These are phyloP conservation scores for Pseudoneurospora amorphoporcata DNA, from an alignment of 495 filamentous ascomycete species.

Conservation along the genomic window DNA sequence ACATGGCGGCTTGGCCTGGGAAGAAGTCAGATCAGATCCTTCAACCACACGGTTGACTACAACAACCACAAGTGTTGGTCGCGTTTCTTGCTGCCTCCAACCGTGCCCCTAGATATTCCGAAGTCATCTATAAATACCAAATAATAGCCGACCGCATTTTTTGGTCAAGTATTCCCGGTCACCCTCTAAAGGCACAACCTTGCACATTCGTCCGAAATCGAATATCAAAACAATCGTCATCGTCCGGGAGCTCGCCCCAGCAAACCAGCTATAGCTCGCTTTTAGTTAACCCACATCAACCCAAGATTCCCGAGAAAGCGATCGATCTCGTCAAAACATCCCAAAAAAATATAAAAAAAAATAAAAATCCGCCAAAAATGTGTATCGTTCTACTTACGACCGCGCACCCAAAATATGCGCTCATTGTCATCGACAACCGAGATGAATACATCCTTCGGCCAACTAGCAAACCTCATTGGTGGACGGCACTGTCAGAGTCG, in stretches of 20 bases:
- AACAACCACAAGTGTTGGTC: not conserved
- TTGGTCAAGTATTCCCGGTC: not conserved
- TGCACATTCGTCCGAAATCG: not conserved
- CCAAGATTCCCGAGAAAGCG: not conserved
- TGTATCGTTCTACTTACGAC: constrained; percentile 90
- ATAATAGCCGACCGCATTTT: not conserved
- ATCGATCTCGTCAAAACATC: not conserved
- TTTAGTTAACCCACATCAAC: not conserved
- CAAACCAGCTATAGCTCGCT: not conserved
- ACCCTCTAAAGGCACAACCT: not conserved
- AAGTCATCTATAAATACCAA: not conserved
- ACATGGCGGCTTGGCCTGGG: not conserved
- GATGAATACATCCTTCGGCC: constrained; percentile 93
- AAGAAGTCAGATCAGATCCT: not conserved
- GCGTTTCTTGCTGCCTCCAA: not conserved
- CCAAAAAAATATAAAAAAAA: not conserved
- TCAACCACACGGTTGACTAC: not conserved
- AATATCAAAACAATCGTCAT: not conserved
- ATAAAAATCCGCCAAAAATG: constrained; percentile 42
- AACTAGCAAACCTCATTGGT: constrained; percentile 75
- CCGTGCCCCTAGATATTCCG: not conserved
- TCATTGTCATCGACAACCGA: constrained; percentile 86
- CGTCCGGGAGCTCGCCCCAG: not conserved
- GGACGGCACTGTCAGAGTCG: constrained; percentile 41
- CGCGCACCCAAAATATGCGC: constrained; percentile 76